Evolutionary conservation across 2,329 filamentous ascomycete species (phyloP).

Genomic region (Emmonsia crescens): DNA sequence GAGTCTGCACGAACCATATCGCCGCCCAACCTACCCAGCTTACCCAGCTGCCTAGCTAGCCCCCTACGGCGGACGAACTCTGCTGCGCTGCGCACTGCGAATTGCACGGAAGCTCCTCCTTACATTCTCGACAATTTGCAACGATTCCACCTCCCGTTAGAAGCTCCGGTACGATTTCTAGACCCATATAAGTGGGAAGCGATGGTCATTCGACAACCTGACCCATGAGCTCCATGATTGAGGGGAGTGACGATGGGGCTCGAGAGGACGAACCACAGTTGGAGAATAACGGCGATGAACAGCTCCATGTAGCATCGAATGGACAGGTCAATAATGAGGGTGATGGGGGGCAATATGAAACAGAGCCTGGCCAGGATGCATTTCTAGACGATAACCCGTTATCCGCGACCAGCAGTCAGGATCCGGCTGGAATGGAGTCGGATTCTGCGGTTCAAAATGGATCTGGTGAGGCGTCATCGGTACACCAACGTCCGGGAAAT

Average conservation of each 20-base stretch:
- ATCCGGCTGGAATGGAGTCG: conserved; percentile 9
- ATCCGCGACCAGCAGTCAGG: conserved; percentile 18
- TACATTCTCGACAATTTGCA: not conserved
- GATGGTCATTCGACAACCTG: conserved; percentile 41
- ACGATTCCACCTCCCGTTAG: not conserved
- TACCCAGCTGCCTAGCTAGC: not conserved
- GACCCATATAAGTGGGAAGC: conserved; percentile 27
- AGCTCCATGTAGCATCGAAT: not conserved
- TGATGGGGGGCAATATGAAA: conserved; percentile 13
- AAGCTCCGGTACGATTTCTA: not conserved
- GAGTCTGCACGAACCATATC: not conserved
- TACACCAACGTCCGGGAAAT: conserved; percentile 16
- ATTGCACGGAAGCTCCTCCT: not conserved
- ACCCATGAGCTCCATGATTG: conserved; percentile 60
- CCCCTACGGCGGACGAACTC: not conserved
- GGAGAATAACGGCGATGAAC: conserved; percentile 29
- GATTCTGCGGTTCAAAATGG: conserved; percentile 3
- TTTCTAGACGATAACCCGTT: conserved; percentile 19
- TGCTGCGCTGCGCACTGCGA: not conserved
- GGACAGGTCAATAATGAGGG: conserved; percentile 4
- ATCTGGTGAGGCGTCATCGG: conserved; percentile 16
- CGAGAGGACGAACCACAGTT: conserved; percentile 43
- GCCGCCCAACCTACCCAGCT: not conserved
- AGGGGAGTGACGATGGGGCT: conserved; percentile 51
- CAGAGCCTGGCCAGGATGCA: conserved; percentile 6